Evolutionary conservation across 2,329 filamentous ascomycete species (phyloP).

Genomic region (Hymenoscyphus occultus): DNA sequence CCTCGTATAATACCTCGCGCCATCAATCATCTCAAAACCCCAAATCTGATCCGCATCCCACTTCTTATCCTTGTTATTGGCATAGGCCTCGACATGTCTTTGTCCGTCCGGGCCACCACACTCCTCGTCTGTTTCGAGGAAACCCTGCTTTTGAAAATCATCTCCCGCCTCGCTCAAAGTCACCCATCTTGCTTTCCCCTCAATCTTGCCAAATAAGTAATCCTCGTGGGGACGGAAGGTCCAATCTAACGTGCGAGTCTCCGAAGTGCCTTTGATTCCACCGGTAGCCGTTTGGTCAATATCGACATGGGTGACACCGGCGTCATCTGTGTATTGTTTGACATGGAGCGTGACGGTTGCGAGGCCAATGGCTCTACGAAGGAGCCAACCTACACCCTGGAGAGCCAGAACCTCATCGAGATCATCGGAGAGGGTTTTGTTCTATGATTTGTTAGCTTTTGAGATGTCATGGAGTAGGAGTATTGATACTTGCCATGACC

Average conservation of each 20-base stretch:
- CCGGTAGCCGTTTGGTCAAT: slow-evolving; percentile 62
- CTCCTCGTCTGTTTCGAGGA: slow-evolving; percentile 45
- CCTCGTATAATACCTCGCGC: slow-evolving; percentile 40
- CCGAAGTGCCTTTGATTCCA: slow-evolving; percentile 56
- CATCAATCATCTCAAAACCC: slow-evolving; percentile 44
- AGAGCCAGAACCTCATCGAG: slow-evolving; percentile 56
- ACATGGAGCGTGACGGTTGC: slow-evolving; percentile 53
- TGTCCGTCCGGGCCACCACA: slow-evolving; percentile 43
- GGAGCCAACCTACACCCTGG: slow-evolving; percentile 56
- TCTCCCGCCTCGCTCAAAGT: slow-evolving; percentile 37
- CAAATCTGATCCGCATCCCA: slow-evolving; percentile 57
- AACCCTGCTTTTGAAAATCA: slow-evolving; percentile 47
- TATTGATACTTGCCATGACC: slow-evolving; percentile 44
- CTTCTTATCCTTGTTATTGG: slow-evolving; percentile 44
- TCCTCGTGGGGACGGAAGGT: slow-evolving; percentile 52
- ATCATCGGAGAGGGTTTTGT: slow-evolving; percentile 58
- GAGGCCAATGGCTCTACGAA: slow-evolving; percentile 56
- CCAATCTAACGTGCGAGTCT: slow-evolving; percentile 57
- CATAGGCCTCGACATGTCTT: slow-evolving; percentile 47
- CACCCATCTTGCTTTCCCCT: slow-evolving; percentile 46
- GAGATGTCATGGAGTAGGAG: slow-evolving; percentile 5
- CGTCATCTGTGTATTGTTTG: slow-evolving; percentile 43
- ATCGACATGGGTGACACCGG: slow-evolving; percentile 48
- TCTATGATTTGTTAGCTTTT: slow-evolving; percentile 41
- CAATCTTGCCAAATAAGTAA: slow-evolving; percentile 59